These are phyloP conservation scores for Aspergillus sparsus DNA, from an alignment of 495 filamentous ascomycete species.

Conservation along the genomic window DNA sequence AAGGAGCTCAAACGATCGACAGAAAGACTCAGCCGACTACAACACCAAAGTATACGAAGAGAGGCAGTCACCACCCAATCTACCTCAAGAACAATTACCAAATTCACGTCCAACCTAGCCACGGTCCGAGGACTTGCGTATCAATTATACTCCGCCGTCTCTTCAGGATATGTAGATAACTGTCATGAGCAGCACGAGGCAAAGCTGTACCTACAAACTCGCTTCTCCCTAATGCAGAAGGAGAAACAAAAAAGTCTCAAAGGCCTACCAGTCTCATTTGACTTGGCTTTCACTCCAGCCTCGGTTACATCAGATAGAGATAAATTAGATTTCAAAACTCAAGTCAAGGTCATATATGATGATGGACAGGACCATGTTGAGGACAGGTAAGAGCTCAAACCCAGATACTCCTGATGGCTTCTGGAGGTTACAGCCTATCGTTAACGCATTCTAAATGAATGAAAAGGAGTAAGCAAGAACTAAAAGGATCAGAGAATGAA, in stretches of 20 bases:
- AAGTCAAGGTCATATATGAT: slow-evolving; percentile 3
- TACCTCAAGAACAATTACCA: not conserved
- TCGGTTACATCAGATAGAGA: not conserved
- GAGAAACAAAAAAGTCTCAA: not conserved
- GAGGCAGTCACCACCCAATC: not conserved
- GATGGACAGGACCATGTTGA: too few relatives aligned
- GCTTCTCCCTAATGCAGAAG: not conserved
- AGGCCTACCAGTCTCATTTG: not conserved
- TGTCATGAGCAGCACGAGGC: slow-evolving; percentile 13
- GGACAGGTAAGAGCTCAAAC: too few relatives aligned
- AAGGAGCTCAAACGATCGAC: slow-evolving; percentile 6
- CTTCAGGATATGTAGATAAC: not conserved
- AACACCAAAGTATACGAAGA: not conserved
- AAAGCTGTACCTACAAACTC: slow-evolving; percentile 10
- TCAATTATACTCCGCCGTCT: slow-evolving; percentile 10
- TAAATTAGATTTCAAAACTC: not conserved
- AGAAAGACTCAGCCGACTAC: slow-evolving; percentile 5
- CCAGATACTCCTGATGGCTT: too few relatives aligned
- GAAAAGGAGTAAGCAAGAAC: too few relatives aligned
- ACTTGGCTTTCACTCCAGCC: not conserved
- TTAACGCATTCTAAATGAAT: too few relatives aligned
- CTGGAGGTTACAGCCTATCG: too few relatives aligned
- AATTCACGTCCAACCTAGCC: not conserved
- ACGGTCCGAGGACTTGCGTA: not conserved
- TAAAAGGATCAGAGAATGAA: not conserved